Conservation (phyloP, 2,329 filamentous ascomycete species). For the Achaetomium macrosporum region DNA sequence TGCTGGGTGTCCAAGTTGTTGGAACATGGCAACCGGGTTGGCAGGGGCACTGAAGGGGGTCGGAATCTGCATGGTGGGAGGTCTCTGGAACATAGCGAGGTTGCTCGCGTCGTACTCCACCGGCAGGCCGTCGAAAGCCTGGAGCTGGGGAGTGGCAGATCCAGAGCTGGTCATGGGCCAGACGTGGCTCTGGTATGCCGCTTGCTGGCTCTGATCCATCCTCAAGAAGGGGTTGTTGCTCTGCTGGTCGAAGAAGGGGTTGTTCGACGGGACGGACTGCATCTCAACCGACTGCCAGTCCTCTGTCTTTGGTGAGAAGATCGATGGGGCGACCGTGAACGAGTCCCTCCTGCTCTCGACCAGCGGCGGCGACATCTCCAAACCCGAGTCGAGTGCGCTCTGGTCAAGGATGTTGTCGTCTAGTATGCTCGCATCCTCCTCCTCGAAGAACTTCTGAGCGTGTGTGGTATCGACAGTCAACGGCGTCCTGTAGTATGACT, state of each 20-base stretch:
- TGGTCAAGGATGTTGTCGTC: slow-evolving; percentile 58
- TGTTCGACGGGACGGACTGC: slow-evolving; percentile 58
- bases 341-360: slow-evolving; percentile 58
- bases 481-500: slow-evolving; percentile 45
- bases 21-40: slow-evolving; percentile 49
- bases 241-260: slow-evolving; percentile 53
- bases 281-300: slow-evolving; percentile 60
- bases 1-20: slow-evolving; percentile 41
- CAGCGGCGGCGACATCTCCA: slow-evolving; percentile 60
- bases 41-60: slow-evolving; percentile 51
- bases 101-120: slow-evolving; percentile 47
- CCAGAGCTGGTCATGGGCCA: slow-evolving; percentile 66
- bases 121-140: slow-evolving; percentile 59
- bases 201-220: slow-evolving; percentile 46
- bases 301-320: slow-evolving; percentile 62
- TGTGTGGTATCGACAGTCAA: slow-evolving; percentile 50
- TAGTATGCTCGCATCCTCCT: slow-evolving; percentile 54
- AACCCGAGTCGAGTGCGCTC: slow-evolving; percentile 52
- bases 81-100: slow-evolving; percentile 47
- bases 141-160: slow-evolving; percentile 64
- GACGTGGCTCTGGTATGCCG: slow-evolving; percentile 36
- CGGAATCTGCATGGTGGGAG: slow-evolving; percentile 41
- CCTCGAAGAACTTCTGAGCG: slow-evolving; percentile 54
- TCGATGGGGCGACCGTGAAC: slow-evolving; percentile 50
- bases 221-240: slow-evolving; percentile 64